Percentiles rank a stretch among this genome's conserved stretches.
Conservation (phyloP, 2,329 filamentous ascomycete species). For the Scytalidium lignicola region DNA sequence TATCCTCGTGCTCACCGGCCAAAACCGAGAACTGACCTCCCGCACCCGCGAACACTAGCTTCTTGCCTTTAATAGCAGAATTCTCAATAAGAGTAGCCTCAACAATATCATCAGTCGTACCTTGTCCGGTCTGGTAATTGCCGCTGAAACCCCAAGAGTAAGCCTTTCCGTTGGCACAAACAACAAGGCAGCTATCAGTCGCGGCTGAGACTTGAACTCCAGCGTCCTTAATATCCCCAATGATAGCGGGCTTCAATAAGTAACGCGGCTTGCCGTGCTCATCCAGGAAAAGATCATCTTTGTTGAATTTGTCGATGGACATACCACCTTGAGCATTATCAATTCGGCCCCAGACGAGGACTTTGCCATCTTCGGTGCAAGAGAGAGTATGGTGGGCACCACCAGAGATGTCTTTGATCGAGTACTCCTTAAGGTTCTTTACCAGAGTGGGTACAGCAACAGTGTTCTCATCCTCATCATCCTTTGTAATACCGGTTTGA, state of each 20-base stretch:
- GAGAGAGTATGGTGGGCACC: conserved; percentile 72
- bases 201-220: conserved; percentile 54
- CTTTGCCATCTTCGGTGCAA: conserved; percentile 49
- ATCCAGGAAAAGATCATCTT: conserved; percentile 59
- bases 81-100: conserved; percentile 79
- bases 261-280: conserved; percentile 64
- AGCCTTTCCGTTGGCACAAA: conserved; percentile 63
- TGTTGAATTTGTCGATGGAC: conserved; percentile 47
- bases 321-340: conserved; percentile 53
- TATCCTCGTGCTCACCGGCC: conserved; percentile 32
- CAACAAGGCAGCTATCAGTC: conserved; percentile 68
- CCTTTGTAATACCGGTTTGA: conserved; percentile 64
- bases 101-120: conserved; percentile 72
- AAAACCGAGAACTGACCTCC: conserved; percentile 78
- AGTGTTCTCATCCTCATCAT: conserved; percentile 62
- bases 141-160: conserved; percentile 78
- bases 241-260: conserved; percentile 57
- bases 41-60: conserved; percentile 73
- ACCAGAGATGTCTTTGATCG: conserved; percentile 65
- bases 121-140: conserved; percentile 76
- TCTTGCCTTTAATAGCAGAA: conserved; percentile 69
- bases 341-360: conserved; percentile 56
- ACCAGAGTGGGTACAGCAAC: conserved; percentile 69
- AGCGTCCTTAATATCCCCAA: conserved; percentile 48
- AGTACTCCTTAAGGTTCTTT: conserved; percentile 54